phyloP scores from a whole-genome alignment of 179 eudicot genomes.

The Patellifolia procumbens region DNA sequence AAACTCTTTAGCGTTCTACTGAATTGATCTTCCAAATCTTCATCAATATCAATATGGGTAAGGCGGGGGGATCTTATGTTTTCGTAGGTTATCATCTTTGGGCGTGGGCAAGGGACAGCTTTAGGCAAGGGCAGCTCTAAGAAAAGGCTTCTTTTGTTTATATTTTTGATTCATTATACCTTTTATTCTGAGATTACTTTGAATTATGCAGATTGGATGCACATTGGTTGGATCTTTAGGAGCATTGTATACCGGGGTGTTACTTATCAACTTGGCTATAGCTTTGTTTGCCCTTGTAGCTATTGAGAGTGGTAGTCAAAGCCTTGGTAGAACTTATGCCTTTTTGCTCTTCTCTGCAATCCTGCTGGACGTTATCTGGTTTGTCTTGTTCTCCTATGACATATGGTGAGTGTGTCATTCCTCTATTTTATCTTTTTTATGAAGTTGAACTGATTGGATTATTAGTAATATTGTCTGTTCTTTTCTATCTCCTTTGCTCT shows the following conservation, averaged over 20 bases:
- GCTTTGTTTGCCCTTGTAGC: slow-evolving; percentile 86
- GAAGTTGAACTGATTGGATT: too few species aligned
- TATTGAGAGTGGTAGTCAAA: slow-evolving; percentile 88
- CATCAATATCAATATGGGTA: too few species aligned
- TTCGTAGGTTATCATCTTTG: too few species aligned
- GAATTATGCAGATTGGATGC: slow-evolving; percentile 57
- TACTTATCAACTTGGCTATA: slow-evolving; percentile 65
- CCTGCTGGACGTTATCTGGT: slow-evolving; percentile 70
- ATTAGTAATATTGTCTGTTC: too few species aligned
- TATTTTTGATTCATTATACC: not conserved
- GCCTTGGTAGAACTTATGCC: slow-evolving; percentile 82
- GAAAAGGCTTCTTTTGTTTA: too few species aligned
- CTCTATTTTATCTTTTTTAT: not conserved
- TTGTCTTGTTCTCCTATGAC: slow-evolving; percentile 63
- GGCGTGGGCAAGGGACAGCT: too few species aligned
- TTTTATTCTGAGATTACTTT: too few species aligned
- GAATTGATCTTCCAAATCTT: too few species aligned
- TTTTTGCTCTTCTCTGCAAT: slow-evolving; percentile 68
- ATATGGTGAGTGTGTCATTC: slow-evolving; percentile 52
- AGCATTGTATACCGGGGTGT: slow-evolving; percentile 73
- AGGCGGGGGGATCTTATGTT: too few species aligned
- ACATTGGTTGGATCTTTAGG: slow-evolving; percentile 90
- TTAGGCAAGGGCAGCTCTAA: too few species aligned
- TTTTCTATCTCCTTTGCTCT: too few species aligned
- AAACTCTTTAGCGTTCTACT: too few species aligned